A percentile compares a stretch with the other conserved stretches of the same genome.
These are phyloP conservation scores for Mycosarcoma mackinlayi DNA, from an alignment of 1,284 basidiomycete genomes.

Conservation along the genomic window DNA sequence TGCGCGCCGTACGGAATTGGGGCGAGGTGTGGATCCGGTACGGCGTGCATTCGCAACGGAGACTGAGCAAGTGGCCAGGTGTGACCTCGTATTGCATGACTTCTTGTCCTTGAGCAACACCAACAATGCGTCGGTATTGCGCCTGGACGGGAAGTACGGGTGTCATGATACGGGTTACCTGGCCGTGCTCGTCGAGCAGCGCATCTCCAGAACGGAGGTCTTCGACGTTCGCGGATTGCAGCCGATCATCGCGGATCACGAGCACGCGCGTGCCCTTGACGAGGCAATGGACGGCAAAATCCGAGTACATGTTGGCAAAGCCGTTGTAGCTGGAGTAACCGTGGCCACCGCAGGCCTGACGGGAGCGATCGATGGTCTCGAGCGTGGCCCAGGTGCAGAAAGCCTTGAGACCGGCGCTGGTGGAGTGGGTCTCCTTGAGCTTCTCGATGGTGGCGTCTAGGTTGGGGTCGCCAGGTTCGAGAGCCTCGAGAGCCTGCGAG, in stretches of 20 bases:
- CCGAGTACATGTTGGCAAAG: conserved; percentile 72
- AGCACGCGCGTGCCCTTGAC: no score
- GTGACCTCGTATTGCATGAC: no score
- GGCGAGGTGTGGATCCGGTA: no score
- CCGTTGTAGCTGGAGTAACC: conserved; percentile 74
- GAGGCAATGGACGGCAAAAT: conserved; percentile 71
- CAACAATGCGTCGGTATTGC: no score
- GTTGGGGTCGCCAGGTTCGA: conserved; percentile 70
- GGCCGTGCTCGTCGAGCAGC: no score
- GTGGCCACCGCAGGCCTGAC: conserved; percentile 73
- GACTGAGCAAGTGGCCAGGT: no score
- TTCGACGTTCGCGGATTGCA: background rate
- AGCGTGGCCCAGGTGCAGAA: conserved; percentile 75
- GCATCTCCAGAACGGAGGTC: background rate
- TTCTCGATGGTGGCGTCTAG: conserved; percentile 69
- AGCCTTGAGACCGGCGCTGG: conserved; percentile 74
- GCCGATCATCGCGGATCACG: no score
- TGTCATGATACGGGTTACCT: no score
- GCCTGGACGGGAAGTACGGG: no score
- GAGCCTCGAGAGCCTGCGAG: conserved; percentile 71
- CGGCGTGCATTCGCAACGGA: no score
- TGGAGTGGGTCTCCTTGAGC: conserved; percentile 74
- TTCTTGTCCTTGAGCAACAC: no score
- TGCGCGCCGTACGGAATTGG: no score
- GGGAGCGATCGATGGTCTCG: conserved; percentile 73